phyloP scores from a whole-genome alignment of 345 rosid species.

The Hypericum perforatum region DNA sequence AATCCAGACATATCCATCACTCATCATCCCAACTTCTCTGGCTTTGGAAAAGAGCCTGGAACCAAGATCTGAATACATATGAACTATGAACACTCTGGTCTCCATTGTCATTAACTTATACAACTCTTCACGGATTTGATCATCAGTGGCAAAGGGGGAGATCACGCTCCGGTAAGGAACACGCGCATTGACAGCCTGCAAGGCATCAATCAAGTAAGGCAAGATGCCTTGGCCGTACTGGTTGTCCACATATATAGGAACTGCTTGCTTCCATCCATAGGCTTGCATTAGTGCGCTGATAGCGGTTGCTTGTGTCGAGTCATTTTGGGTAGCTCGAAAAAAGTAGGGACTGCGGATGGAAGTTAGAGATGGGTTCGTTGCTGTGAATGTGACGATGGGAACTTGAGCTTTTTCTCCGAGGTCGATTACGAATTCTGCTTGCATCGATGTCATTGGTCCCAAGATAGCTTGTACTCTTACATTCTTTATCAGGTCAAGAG shows the following conservation, averaged over 20 bases:
- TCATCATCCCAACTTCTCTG: neutral
- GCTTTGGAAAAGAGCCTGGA: neutral
- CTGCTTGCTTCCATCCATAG: neutral
- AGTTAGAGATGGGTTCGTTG: conserved; percentile 10
- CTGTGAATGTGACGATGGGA: conserved; percentile 9
- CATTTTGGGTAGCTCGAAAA: conserved; percentile 8
- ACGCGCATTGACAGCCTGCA: neutral
- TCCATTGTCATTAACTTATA: conserved; percentile 3
- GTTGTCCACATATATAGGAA: neutral
- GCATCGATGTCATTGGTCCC: conserved; percentile 1
- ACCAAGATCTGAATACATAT: neutral
- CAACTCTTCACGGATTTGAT: neutral
- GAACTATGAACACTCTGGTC: neutral
- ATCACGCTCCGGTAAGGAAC: conserved; percentile 3
- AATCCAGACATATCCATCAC: neutral
- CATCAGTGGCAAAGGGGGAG: neutral
- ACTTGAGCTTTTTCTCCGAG: conserved; percentile 13
- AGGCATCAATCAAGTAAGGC: neutral
- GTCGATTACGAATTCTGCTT: neutral
- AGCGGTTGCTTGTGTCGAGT: conserved; percentile 8
- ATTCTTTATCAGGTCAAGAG: conserved; percentile 1
- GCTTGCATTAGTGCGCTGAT: conserved; percentile 1
- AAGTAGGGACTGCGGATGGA: conserved; percentile 6
- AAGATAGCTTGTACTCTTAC: neutral
- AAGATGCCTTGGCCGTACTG: neutral